Percentiles rank a stretch among this genome's conserved stretches.
Conservation (phyloP, 2,329 filamentous ascomycete genomes). For the Coniochaeta pulveracea region DNA sequence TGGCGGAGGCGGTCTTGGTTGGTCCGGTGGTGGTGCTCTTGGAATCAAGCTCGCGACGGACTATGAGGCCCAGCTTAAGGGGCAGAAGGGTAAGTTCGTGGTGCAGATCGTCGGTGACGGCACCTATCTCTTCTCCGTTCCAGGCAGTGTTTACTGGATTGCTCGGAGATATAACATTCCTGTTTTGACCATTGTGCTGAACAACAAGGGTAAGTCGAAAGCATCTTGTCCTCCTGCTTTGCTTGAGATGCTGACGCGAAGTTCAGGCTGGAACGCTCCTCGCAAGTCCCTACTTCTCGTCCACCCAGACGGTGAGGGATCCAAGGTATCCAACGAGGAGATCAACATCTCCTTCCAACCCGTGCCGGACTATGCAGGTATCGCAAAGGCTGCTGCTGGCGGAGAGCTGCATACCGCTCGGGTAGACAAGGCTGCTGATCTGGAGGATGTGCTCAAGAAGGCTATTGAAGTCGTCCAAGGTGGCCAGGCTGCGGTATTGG, state of each 20-base stretch:
- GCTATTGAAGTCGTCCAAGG: conserved; percentile 38
- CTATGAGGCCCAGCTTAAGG: conserved; percentile 23
- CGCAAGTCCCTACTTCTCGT: conserved; percentile 44
- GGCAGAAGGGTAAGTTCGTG: conserved; percentile 29
- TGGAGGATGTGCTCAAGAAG: conserved; percentile 34
- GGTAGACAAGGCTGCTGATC: conserved; percentile 32
- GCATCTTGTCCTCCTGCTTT: not conserved
- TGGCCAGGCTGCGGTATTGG: conserved; percentile 41
- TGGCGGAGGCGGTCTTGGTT: conserved; percentile 39
- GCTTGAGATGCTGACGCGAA: not conserved
- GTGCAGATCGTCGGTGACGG: conserved; percentile 39
- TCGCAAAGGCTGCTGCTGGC: conserved; percentile 47
- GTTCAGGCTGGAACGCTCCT: conserved; percentile 46
- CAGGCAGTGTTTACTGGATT: conserved; percentile 37
- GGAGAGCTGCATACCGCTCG: conserved; percentile 38
- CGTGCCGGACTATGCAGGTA: conserved; percentile 45
- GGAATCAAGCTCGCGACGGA: conserved; percentile 36
- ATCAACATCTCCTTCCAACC: conserved; percentile 51
- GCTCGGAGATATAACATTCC: conserved; percentile 33
- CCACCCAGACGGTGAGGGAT: conserved; percentile 44
- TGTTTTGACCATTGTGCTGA: conserved; percentile 35
- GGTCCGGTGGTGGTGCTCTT: conserved; percentile 38
- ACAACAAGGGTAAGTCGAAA: conserved; percentile 32
- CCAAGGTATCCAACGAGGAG: conserved; percentile 46
- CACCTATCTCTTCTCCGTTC: conserved; percentile 35